These are phyloP conservation scores for Xylaria sp. DNA, from an alignment of 2,329 filamentous ascomycete species.

Conservation along the genomic window DNA sequence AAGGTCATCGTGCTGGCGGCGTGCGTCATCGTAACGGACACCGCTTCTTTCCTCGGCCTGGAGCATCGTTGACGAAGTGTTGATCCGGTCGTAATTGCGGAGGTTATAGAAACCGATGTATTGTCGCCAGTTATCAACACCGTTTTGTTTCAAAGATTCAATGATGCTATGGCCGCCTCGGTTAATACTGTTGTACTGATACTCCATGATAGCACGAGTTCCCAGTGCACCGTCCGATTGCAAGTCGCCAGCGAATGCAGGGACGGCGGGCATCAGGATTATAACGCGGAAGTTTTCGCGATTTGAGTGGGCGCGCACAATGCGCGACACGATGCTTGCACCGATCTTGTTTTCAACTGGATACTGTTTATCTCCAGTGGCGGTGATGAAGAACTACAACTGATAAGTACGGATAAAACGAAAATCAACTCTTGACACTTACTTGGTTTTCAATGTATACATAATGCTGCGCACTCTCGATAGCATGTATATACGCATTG, in stretches of 20 bases:
- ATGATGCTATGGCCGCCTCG: slow-evolving; percentile 82
- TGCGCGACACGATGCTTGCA: slow-evolving; percentile 80
- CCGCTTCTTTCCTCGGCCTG: slow-evolving; percentile 71
- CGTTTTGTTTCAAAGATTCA: slow-evolving; percentile 72
- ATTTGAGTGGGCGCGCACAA: slow-evolving; percentile 74
- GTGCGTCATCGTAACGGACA: slow-evolving; percentile 74
- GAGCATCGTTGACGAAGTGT: slow-evolving; percentile 71
- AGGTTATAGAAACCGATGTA: slow-evolving; percentile 90
- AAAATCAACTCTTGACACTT: slow-evolving; percentile 13
- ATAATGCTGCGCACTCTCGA: slow-evolving; percentile 75
- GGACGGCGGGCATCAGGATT: slow-evolving; percentile 81
- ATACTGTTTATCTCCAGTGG: slow-evolving; percentile 74
- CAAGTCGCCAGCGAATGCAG: slow-evolving; percentile 84
- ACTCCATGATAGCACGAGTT: slow-evolving; percentile 89
- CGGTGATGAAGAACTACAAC: slow-evolving; percentile 83
- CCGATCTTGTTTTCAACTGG: slow-evolving; percentile 84
- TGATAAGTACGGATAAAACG: slow-evolving; percentile 22
- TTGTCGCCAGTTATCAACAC: slow-evolving; percentile 72
- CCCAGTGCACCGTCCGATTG: slow-evolving; percentile 77
- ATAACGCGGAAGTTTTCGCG: slow-evolving; percentile 78
- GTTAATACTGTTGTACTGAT: slow-evolving; percentile 83
- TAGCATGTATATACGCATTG: slow-evolving; percentile 82
- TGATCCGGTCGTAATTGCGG: slow-evolving; percentile 85
- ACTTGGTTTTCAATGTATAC: slow-evolving; percentile 83
- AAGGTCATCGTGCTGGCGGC: slow-evolving; percentile 70